Evolutionary conservation across 371 early-diverging fungal genomes (phyloP).

Genomic region (Apophysomyces ossiformis): DNA sequence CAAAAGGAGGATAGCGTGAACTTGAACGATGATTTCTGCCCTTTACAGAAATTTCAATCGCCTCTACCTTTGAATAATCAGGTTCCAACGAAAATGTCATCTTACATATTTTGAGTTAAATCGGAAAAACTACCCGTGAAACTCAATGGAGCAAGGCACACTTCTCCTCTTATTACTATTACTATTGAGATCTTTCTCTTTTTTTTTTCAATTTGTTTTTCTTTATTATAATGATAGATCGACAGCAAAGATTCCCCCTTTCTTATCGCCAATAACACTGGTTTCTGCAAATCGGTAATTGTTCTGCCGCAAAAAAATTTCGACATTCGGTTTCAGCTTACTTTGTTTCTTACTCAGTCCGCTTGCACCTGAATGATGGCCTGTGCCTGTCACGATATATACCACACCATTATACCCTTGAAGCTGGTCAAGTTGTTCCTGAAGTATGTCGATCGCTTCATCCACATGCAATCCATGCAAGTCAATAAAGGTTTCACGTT

Average conservation of each 20-base stretch:
- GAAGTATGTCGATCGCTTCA: slow-evolving; percentile 57
- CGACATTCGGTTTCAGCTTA: slow-evolving; percentile 46
- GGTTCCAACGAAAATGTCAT: too few species aligned
- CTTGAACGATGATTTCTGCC: too few species aligned
- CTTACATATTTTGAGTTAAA: too few species aligned
- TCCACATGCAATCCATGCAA: slow-evolving; percentile 67
- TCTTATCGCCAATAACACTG: slow-evolving; percentile 44
- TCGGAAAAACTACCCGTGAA: too few species aligned
- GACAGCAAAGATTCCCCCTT: slow-evolving; percentile 53
- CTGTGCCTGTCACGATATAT: slow-evolving; percentile 31
- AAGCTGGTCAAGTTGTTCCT: slow-evolving; percentile 53
- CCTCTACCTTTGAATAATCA: too few species aligned
- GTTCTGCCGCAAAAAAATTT: slow-evolving; percentile 34
- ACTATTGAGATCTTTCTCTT: too few species aligned
- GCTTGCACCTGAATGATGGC: slow-evolving; percentile 37
- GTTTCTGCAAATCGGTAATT: slow-evolving; percentile 52
- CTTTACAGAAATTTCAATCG: too few species aligned
- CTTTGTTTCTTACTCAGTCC: slow-evolving; percentile 45
- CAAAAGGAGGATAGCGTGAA: too few species aligned
- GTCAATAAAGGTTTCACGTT: slow-evolving; percentile 61
- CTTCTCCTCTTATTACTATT: too few species aligned
- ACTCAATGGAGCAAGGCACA: too few species aligned
- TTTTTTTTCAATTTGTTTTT: not conserved
- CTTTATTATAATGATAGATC: slow-evolving; percentile 24
- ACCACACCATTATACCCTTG: slow-evolving; percentile 31